Percentiles rank a stretch among this genome's conserved stretches.
Evolutionary conservation across 306 rosid species (phyloP).

Genomic region (Ormosia emarginata): DNA sequence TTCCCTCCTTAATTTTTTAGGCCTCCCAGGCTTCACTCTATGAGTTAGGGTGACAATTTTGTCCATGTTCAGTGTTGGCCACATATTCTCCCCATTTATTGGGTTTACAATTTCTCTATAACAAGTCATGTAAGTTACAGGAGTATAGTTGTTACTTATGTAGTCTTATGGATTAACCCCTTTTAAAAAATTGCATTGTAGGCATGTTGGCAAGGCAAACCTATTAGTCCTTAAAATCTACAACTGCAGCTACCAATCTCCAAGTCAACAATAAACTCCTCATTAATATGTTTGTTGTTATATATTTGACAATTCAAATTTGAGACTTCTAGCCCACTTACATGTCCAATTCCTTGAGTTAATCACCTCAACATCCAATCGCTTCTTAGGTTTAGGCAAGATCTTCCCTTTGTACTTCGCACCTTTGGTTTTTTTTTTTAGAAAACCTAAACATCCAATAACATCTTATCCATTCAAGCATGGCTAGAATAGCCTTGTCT

Average conservation of each 20-base stretch:
- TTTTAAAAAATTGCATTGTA: too few species aligned
- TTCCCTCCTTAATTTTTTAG: too few species aligned
- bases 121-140: too few species aligned
- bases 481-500: neutral
- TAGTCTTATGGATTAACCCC: neutral
- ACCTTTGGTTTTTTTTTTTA: too few species aligned
- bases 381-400: neutral
- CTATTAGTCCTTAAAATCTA: neutral
- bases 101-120: too few species aligned
- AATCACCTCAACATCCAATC: too few species aligned
- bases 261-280: too few species aligned
- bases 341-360: neutral
- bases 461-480: neutral
- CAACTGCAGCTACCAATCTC: neutral
- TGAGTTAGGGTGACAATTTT: too few species aligned
- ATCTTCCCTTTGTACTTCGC: neutral
- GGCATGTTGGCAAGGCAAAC: neutral
- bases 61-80: too few species aligned
- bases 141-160: neutral
- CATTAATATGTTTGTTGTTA: neutral
- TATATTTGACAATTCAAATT: neutral
- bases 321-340: neutral
- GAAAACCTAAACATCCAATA: neutral
- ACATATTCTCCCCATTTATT: too few species aligned
- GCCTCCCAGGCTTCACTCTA: too few species aligned